A percentile compares a stretch with the other conserved stretches of the same genome.
Evolutionary conservation across 805 yeast genomes (phyloP).

Genomic region (Hanseniaspora lindneri): DNA sequence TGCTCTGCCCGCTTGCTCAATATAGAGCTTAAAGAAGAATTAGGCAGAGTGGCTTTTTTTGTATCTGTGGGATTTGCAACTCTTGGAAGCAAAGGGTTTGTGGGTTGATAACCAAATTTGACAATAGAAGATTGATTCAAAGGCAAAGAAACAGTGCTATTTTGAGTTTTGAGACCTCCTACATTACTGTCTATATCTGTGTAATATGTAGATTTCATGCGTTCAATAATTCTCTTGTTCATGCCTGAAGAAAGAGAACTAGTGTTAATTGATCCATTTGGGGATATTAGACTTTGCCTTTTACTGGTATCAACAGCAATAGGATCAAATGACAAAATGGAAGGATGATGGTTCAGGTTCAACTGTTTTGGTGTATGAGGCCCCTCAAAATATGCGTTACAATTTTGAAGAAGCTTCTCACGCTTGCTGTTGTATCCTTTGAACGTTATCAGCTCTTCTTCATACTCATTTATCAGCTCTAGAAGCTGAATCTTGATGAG

Average conservation of each 20-base stretch:
- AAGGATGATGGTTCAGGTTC: not conserved
- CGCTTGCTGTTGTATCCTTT: slow-evolving; percentile 60
- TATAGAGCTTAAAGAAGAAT: slow-evolving; percentile 55
- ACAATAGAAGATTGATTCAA: slow-evolving; percentile 22
- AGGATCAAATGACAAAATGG: slow-evolving; percentile 2
- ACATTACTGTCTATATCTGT: not conserved
- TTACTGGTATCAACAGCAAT: not conserved
- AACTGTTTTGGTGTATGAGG: not conserved
- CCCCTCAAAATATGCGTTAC: too few species aligned
- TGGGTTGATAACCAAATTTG: slow-evolving; percentile 27
- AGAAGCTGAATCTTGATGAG: slow-evolving; percentile 31
- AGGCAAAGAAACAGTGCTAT: slow-evolving; percentile 21
- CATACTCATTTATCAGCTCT: slow-evolving; percentile 39
- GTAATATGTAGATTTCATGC: slow-evolving; percentile 9
- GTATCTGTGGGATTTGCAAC: slow-evolving; percentile 47
- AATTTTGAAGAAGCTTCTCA: slow-evolving; percentile 22
- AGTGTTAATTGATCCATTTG: not conserved
- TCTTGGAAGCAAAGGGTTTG: slow-evolving; percentile 35
- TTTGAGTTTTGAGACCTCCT: not conserved
- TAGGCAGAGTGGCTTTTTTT: slow-evolving; percentile 23
- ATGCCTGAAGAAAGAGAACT: not conserved
- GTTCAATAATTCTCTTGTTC: not conserved
- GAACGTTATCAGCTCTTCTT: slow-evolving; percentile 60
- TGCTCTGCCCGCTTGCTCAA: slow-evolving; percentile 59
- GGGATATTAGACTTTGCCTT: not conserved